These are phyloP conservation scores for Begonia fuchsioides DNA, from an alignment of 306 rosid species.

Conservation along the genomic window DNA sequence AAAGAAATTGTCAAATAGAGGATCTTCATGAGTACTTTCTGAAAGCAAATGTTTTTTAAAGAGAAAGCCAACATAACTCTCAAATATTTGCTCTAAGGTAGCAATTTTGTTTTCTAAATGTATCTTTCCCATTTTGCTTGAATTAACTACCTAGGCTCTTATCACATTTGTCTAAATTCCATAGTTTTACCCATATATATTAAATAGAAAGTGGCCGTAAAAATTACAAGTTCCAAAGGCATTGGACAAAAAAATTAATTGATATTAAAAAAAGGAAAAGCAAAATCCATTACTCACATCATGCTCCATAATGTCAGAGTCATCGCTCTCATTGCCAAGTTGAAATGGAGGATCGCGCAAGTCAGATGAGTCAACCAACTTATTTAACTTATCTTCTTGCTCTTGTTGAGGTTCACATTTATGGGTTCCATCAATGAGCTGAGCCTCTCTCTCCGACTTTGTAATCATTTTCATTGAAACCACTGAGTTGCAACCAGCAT, in stretches of 20 bases:
- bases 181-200: too few relatives aligned
- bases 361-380: conserved; percentile 24
- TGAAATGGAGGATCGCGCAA: conserved; percentile 30
- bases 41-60: too few relatives aligned
- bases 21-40: too few relatives aligned
- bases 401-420: conserved; percentile 19
- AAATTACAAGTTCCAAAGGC: conserved; percentile 2
- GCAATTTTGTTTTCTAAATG: too few relatives aligned
- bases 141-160: too few relatives aligned
- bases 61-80: too few relatives aligned
- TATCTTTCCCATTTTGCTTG: too few relatives aligned
- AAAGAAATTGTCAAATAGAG: too few relatives aligned
- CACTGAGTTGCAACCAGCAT: conserved; percentile 17
- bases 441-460: conserved; percentile 1
- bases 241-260: conserved; percentile 1
- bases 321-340: conserved; percentile 58
- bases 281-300: conserved; percentile 45
- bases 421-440: conserved; percentile 19
- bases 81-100: too few relatives aligned
- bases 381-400: conserved; percentile 26
- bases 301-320: conserved; percentile 74
- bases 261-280: conserved; percentile 6
- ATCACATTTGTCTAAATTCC: too few relatives aligned
- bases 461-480: conserved; percentile 5
- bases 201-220: background rate